phyloP scores from a whole-genome alignment of 2,329 filamentous ascomycete genomes.

The Talaromyces marneffei region DNA sequence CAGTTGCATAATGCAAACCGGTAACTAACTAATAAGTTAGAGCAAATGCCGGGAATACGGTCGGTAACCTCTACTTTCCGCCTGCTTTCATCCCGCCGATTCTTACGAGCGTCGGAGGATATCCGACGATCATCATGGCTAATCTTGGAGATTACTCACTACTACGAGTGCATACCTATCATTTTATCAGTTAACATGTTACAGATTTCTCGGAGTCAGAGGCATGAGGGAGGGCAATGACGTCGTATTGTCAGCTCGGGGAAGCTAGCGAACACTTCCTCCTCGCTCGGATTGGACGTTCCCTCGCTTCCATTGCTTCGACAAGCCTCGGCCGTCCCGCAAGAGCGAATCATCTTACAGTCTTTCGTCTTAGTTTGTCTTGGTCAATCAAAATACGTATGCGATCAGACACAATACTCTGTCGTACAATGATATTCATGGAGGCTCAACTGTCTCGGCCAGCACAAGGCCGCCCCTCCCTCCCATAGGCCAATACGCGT shows the following conservation, averaged over 20 bases:
- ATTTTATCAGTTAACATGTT: neutral
- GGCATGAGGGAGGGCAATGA: neutral
- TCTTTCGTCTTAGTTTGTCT: neutral
- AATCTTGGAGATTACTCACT: neutral
- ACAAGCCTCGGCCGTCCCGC: neutral
- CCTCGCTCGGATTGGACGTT: neutral
- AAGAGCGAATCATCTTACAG: neutral
- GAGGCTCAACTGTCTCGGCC: neutral
- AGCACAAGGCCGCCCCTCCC: neutral
- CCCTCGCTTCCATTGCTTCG: neutral
- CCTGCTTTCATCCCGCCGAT: neutral
- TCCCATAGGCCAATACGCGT: no score
- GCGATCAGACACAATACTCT: neutral
- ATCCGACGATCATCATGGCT: neutral
- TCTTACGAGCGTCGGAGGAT: neutral
- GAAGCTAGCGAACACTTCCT: neutral
- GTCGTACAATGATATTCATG: neutral
- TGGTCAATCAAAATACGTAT: neutral
- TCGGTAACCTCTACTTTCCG: neutral
- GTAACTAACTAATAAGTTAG: no score
- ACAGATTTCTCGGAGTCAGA: neutral
- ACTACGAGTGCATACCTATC: no score
- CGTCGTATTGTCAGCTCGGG: constrained; percentile 1
- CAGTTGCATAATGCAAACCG: neutral
- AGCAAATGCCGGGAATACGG: neutral